Conservation (phyloP, 331 rosid species). For the Erythrophleum ivorense region DNA sequence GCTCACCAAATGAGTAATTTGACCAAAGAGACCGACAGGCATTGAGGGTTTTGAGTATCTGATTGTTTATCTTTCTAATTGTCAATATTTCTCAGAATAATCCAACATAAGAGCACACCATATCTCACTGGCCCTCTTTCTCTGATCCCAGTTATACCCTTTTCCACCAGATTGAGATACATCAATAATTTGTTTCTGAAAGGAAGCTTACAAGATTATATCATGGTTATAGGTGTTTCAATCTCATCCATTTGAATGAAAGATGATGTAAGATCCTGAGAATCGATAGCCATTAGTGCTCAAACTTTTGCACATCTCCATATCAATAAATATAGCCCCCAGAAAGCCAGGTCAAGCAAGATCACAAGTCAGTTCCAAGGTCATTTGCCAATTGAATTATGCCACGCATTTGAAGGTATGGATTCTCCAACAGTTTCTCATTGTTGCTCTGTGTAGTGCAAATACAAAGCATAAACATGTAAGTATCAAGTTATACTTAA, state of each 20-base stretch:
- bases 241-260: slow-evolving; percentile 34
- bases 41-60: slow-evolving; percentile 29
- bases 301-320: slow-evolving; percentile 41
- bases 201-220: slow-evolving; percentile 35
- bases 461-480: slow-evolving; percentile 42
- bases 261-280: slow-evolving; percentile 33
- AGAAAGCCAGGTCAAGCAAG: slow-evolving; percentile 44
- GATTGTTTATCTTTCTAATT: slow-evolving; percentile 9
- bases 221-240: slow-evolving; percentile 41
- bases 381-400: slow-evolving; percentile 95
- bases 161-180: slow-evolving; percentile 43
- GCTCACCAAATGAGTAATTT: slow-evolving; percentile 46
- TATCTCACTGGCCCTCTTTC: slow-evolving; percentile 38
- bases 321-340: slow-evolving; percentile 43
- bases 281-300: slow-evolving; percentile 37
- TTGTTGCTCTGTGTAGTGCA: slow-evolving; percentile 82
- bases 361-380: slow-evolving; percentile 79
- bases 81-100: slow-evolving; percentile 39
- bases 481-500: slow-evolving; percentile 27
- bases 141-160: slow-evolving; percentile 29
- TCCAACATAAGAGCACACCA: slow-evolving; percentile 35
- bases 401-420: slow-evolving; percentile 99
- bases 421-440: slow-evolving; percentile 97
- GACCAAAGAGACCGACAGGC: slow-evolving; percentile 40
- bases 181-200: slow-evolving; percentile 42